phyloP scores from a whole-genome alignment of 2,329 filamentous ascomycete species.

The Aspergillus niger region DNA sequence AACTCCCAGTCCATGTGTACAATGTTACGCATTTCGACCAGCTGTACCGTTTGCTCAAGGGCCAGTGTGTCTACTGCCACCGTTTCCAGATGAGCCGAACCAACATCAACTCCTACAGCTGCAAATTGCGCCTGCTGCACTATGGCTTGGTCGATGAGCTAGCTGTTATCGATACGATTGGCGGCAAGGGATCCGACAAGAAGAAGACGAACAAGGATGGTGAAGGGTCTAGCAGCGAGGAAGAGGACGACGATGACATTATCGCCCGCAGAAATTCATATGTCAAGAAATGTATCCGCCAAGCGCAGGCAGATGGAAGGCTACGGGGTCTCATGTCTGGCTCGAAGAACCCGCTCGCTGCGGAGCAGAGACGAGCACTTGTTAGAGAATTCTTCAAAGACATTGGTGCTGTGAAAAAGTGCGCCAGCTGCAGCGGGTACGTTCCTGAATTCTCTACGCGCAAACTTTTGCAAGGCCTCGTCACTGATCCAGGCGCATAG shows the following conservation, averaged over 20 bases:
- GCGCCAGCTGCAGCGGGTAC: constrained; percentile 63
- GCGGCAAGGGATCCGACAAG: constrained; percentile 47
- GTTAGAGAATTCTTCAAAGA: constrained; percentile 80
- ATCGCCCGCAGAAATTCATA: constrained; percentile 64
- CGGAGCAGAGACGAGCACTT: constrained; percentile 72
- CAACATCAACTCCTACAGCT: constrained; percentile 75
- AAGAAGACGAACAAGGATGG: constrained; percentile 49
- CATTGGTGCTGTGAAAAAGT: constrained; percentile 70
- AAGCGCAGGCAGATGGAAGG: constrained; percentile 54
- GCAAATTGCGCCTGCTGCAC: constrained; percentile 82
- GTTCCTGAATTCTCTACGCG: constrained; percentile 17
- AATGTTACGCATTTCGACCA: constrained; percentile 98
- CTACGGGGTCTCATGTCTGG: constrained; percentile 45
- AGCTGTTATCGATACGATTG: constrained; percentile 57
- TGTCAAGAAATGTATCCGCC: constrained; percentile 70
- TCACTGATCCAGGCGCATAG: constrained; percentile 45
- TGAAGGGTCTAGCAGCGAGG: constrained; percentile 67
- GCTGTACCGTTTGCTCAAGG: constrained; percentile 77
- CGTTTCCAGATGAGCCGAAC: constrained; percentile 77
- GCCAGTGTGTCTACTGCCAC: constrained; percentile 89
- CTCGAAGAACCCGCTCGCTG: constrained; percentile 80
- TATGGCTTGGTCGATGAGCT: constrained; percentile 77
- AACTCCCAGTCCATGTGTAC: constrained; percentile 89
- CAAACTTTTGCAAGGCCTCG: not conserved
- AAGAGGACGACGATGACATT: constrained; percentile 55